Evolutionary conservation across 1,139 yeast genomes (phyloP).

Genomic region (Geotrichum aggregatum): DNA sequence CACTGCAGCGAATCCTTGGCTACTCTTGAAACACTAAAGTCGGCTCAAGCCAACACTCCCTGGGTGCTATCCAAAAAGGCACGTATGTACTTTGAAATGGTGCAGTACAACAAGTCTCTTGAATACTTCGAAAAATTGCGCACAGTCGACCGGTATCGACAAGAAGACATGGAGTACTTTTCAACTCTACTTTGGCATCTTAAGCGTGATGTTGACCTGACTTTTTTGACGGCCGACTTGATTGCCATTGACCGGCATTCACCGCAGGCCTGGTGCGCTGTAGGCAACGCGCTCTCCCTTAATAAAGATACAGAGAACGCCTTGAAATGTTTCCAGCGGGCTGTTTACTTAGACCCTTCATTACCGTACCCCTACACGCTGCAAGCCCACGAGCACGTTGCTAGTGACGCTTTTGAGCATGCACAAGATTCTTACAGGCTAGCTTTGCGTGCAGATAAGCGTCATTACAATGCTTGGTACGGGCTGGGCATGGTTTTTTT

Average conservation of each 20-base stretch:
- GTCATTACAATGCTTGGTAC: conserved; percentile 92
- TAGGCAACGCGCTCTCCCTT: conserved; percentile 85
- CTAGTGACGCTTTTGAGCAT: conserved; percentile 85
- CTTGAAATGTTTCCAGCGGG: conserved; percentile 77
- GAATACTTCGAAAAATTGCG: conserved; percentile 60
- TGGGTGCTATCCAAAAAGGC: conserved; percentile 84
- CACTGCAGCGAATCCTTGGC: conserved; percentile 81
- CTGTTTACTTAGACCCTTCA: conserved; percentile 58
- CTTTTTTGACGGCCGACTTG: conserved; percentile 77
- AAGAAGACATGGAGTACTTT: conserved; percentile 85
- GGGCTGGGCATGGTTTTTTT: conserved; percentile 94
- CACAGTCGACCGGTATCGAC: conserved; percentile 65
- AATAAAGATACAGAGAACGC: conserved; percentile 88
- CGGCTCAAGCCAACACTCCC: conserved; percentile 65
- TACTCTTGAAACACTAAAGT: conserved; percentile 58
- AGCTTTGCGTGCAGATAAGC: conserved; percentile 69
- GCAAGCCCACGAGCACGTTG: conserved; percentile 87
- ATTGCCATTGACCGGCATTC: conserved; percentile 60
- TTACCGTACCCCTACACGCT: conserved; percentile 72
- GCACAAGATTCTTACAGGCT: conserved; percentile 80
- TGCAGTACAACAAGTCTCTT: conserved; percentile 75
- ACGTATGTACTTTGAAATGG: conserved; percentile 78
- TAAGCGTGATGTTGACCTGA: conserved; percentile 73
- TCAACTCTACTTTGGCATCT: conserved; percentile 93
- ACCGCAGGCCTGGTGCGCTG: conserved; percentile 87